phyloP scores from a whole-genome alignment of 2,329 filamentous ascomycete species.

The Myriangium duriaei region DNA sequence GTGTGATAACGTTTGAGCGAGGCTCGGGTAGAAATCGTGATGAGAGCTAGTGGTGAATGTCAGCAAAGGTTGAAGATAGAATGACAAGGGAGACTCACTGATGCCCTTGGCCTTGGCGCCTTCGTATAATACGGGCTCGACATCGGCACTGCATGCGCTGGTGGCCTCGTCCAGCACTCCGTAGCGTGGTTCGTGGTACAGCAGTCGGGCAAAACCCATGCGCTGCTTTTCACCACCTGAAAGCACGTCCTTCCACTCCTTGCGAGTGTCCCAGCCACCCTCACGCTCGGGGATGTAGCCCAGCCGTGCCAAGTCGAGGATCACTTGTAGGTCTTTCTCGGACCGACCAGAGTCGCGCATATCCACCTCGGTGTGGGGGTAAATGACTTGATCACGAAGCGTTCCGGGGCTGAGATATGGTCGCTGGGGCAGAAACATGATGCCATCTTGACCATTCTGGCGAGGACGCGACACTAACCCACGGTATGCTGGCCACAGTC shows the following conservation, averaged over 20 bases:
- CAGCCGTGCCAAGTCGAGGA: conserved; percentile 72
- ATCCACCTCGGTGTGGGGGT: conserved; percentile 86
- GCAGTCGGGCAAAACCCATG: conserved; percentile 75
- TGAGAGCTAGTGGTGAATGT: conserved; percentile 47
- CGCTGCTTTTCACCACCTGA: conserved; percentile 95
- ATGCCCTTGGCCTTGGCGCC: conserved; percentile 86
- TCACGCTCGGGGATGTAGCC: conserved; percentile 86
- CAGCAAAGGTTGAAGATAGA: conserved; percentile 8
- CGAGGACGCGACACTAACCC: conserved; percentile 83
- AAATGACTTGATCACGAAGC: conserved; percentile 91
- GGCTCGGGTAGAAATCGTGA: conserved; percentile 89
- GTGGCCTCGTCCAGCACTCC: conserved; percentile 94
- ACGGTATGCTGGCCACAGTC: conserved; percentile 91
- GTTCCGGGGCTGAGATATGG: conserved; percentile 89
- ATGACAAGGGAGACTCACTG: conserved; percentile 46
- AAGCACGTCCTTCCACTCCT: conserved; percentile 98
- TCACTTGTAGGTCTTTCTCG: conserved; percentile 63
- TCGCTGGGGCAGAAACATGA: conserved; percentile 95
- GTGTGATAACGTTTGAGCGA: conserved; percentile 94
- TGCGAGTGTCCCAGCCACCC: conserved; percentile 90
- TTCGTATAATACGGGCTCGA: conserved; percentile 89
- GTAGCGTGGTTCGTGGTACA: conserved; percentile 92
- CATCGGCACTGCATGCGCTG: conserved; percentile 83
- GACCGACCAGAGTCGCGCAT: conserved; percentile 72
- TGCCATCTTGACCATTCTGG: conserved; percentile 57